A percentile compares a stretch with the other conserved stretches of the same genome.
Conservation (phyloP, 345 rosid species). For the Lumnitzera littorea region DNA sequence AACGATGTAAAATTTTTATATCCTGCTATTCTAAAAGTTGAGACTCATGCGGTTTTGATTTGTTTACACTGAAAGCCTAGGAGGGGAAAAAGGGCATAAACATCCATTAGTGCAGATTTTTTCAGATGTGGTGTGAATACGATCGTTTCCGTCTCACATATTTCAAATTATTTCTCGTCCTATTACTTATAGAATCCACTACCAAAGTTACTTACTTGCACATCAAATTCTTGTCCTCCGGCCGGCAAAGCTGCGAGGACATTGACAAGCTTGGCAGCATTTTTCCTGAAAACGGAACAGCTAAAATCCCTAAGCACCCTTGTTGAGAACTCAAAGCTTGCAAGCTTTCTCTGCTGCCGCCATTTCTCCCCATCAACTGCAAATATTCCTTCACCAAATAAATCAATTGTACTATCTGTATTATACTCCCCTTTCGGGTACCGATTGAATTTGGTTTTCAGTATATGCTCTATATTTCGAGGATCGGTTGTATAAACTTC, state of each 20-base stretch:
- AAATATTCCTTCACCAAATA: constrained; percentile 80
- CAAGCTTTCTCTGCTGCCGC: constrained; percentile 76
- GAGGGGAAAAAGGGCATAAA: too few species aligned
- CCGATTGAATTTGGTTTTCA: constrained; percentile 44
- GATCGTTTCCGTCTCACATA: neutral
- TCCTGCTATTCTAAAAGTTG: too few species aligned
- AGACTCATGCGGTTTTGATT: too few species aligned
- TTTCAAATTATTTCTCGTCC: neutral
- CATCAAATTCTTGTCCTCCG: constrained; percentile 36
- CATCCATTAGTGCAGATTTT: too few species aligned
- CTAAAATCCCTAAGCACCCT: constrained; percentile 66
- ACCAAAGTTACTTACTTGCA: constrained; percentile 39
- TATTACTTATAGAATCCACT: neutral
- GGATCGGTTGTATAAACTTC: constrained; percentile 45
- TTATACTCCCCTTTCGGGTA: constrained; percentile 39
- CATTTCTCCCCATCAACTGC: constrained; percentile 72
- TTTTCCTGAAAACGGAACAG: constrained; percentile 51
- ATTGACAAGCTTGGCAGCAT: constrained; percentile 38
- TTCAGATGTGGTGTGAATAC: neutral
- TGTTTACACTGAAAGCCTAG: too few species aligned
- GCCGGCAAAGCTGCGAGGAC: constrained; percentile 22
- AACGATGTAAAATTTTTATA: too few species aligned
- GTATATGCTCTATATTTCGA: constrained; percentile 55
- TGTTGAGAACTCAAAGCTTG: constrained; percentile 67
- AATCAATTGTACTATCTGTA: constrained; percentile 24